Conservation (phyloP, 139 green algal genomes). For the Pleodorina starrii region DNA sequence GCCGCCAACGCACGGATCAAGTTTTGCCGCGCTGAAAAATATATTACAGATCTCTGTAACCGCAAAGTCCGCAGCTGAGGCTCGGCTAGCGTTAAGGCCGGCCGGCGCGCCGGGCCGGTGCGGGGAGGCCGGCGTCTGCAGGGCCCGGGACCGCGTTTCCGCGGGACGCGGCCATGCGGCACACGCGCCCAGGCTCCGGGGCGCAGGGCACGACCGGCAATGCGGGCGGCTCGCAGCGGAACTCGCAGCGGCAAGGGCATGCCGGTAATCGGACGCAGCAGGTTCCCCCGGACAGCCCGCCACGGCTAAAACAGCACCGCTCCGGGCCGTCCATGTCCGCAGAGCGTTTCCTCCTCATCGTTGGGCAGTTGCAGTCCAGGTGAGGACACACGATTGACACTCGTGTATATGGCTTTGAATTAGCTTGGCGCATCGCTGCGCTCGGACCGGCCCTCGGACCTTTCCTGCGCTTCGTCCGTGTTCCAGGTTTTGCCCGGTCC, state of each 20-base stretch:
- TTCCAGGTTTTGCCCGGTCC: too few species aligned
- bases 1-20: too few species aligned
- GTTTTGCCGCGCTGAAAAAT: too few species aligned
- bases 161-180: neutral
- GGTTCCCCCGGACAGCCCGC: neutral
- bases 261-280: neutral
- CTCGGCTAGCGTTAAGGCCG: neutral
- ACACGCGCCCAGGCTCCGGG: conserved; percentile 8
- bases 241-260: neutral
- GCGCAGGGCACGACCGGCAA: neutral
- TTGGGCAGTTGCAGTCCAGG: neutral
- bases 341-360: conserved; percentile 25
- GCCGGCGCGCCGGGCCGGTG: conserved; percentile 5
- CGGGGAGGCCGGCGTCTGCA: neutral
- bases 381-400: neutral
- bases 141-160: neutral
- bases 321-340: conserved; percentile 30
- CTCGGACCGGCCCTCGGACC: too few species aligned
- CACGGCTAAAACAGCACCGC: neutral
- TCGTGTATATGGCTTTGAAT: too few species aligned
- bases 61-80: neutral
- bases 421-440: too few species aligned
- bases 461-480: too few species aligned
- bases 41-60: too few species aligned
- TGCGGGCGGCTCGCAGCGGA: neutral